Base-by-base conservation (phyloP, 495 filamentous ascomycete genomes). In the Penicillium manginii region DNA sequence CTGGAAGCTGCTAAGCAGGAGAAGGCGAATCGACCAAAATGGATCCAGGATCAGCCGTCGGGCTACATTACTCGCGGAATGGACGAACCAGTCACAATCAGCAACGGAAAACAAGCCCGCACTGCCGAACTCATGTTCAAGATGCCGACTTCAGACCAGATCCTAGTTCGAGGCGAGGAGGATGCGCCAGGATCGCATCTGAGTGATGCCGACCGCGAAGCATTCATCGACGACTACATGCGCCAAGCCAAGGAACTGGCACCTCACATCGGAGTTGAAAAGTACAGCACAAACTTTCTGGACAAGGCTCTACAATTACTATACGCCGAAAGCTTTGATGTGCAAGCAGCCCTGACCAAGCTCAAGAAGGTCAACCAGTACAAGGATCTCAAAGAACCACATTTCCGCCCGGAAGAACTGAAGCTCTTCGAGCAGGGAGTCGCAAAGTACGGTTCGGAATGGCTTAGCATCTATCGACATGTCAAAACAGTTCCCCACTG, bases 381-480 rank as follows among this genome's bases (percentile, higher is more conserved):
- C 67, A 86, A 86, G 56, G 89, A 89, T 58, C 85, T 98, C 47
- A 89, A 91, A 50, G 93, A 97, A 70, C 94, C 94, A 6, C 87
- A 91, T 56, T 73, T 96, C 47, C 88, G 75, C 31, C 81, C 88
- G 5, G 84, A 89, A 21, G 93, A 98, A 66, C 68, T 90, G 42
- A 93, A 93, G 66, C 86, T 86, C 56, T 99, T 98, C 60, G 94
- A 96, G 67, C 93, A 99, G 64, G 94, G 84, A 12, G 92, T 99
- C 11, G 79, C 86, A 9, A 97, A 93, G 64, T 96, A 85, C 65
- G 96, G 94, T 35, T 97, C 94, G 0, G 94, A 99, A 72, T 85
- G 92, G 64, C 86, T 91, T 57, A 83, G 81, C 59, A 86, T 98
- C 48, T 91, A 87, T 45, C 88, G 89, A 63, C 90, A 96, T 70